phyloP scores from a whole-genome alignment of 1,284 basidiomycete genomes.

The Phaffia rhodozyma region DNA sequence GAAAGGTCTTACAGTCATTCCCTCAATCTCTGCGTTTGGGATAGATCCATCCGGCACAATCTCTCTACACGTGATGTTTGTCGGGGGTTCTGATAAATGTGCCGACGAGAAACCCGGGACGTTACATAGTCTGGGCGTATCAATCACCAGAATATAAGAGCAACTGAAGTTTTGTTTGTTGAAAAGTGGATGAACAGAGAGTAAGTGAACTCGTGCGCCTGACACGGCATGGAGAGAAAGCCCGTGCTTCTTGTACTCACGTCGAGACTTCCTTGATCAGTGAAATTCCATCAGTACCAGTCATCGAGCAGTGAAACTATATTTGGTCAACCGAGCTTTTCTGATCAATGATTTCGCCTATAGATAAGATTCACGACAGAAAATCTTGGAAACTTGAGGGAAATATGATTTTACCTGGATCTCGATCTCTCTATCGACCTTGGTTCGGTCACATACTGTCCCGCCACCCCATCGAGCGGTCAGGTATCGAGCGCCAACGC shows the following conservation, averaged over 20 bases:
- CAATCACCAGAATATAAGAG: conserved; percentile 79
- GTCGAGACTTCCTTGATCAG: conserved; percentile 84
- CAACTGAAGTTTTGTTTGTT: conserved; percentile 31
- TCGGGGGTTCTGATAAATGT: background rate
- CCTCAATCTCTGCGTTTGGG: background rate
- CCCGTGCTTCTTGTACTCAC: conserved; percentile 26
- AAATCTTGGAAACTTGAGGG: conserved; percentile 15
- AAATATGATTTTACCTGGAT: conserved; percentile 54
- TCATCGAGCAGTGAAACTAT: conserved; percentile 89
- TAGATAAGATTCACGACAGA: background rate
- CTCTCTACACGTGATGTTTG: conserved; percentile 10
- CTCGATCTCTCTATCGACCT: conserved; percentile 70
- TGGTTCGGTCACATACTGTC: conserved; percentile 81
- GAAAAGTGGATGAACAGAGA: background rate
- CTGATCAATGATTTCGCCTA: background rate
- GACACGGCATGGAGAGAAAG: background rate
- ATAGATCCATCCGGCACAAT: conserved; percentile 7
- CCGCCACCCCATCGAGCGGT: conserved; percentile 79
- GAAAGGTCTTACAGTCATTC: no score
- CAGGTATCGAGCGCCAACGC: conserved; percentile 72
- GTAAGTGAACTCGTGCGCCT: background rate
- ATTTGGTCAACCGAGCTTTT: no score
- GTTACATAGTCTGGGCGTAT: conserved; percentile 80
- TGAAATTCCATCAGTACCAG: conserved; percentile 60
- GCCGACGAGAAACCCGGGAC: conserved; percentile 60